Evolutionary conservation across 2,329 filamentous ascomycete genomes (phyloP), one percentile per base, ranked within the genome.

Genomic region (Aspergillus sp.): DNA sequence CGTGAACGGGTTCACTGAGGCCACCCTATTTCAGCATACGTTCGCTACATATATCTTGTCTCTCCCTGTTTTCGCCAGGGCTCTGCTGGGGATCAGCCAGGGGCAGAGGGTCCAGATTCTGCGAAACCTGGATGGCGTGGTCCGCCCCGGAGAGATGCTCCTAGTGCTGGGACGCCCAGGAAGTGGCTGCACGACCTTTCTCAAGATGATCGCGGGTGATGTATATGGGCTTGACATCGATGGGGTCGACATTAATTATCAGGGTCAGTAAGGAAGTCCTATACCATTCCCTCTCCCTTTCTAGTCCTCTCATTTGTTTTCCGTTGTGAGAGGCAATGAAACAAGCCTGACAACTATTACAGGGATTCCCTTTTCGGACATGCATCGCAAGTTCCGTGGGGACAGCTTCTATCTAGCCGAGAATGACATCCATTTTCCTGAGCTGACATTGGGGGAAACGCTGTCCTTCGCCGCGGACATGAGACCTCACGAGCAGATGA

Each of bases 371-470:
- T 16, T 78, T 85, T 62, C 55, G 22, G 54, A 60, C 12, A 63
- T 63, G 58, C 51, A 56, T 22, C 56, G 58, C 16, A 51, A 63
- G 10, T 56, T 50, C 45, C 58, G 60, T 29, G 90, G 90, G 63
- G 90, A 94, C 74, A 89, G 88, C 60, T 91, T 92, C 71, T 93
- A 93, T 78, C 91, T 89, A 0, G 89, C 89, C 58, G 90, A 92
- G 73, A 85, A 90, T 47, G 91, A 94, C 71, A 86, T 90, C 4
- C 89, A 92, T 75, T 91, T 92, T 69, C 88, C 90, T 16, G 84
- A 86, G 77, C 77, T 92, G 67, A 87, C 84, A 1, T 89, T 92
- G 29, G 88, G 88, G 55, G 87, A 92, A 67, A 92, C 90, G 0
- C 81, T 92, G 49, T 86, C 84, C 52, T 92, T 92, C 62, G 89